These are phyloP conservation scores for Sordariomycetes sp. DNA, from an alignment of 2,329 filamentous ascomycete species.

Conservation along the genomic window DNA sequence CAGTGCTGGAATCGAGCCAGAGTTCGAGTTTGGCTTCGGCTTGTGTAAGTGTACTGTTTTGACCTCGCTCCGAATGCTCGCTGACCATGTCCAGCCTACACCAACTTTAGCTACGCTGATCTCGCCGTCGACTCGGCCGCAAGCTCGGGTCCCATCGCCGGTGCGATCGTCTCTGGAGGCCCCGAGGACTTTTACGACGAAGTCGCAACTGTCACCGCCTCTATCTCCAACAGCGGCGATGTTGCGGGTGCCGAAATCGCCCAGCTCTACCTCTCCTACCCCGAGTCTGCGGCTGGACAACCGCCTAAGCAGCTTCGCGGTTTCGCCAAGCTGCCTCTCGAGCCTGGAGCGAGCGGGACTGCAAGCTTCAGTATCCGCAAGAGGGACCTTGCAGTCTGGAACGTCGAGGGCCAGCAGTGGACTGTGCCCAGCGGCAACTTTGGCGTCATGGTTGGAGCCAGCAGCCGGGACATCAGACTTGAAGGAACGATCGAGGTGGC, in stretches of 20 bases:
- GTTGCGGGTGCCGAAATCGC: constrained; percentile 39
- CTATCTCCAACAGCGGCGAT: constrained; percentile 54
- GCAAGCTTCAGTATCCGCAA: constrained; percentile 46
- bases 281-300: constrained; percentile 23
- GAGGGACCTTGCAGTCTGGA: constrained; percentile 57
- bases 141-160: constrained; percentile 27
- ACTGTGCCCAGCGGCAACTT: constrained; percentile 29
- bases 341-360: constrained; percentile 42
- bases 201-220: constrained; percentile 43
- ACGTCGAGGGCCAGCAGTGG: constrained; percentile 56
- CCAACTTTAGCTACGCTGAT: constrained; percentile 52
- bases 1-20: constrained; percentile 45
- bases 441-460: constrained; percentile 31
- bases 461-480: constrained; percentile 34
- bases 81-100: constrained; percentile 44
- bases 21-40: constrained; percentile 70
- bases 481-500: constrained; percentile 21
- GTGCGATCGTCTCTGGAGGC: constrained; percentile 31
- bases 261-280: constrained; percentile 43
- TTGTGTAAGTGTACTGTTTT: constrained; percentile 33
- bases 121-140: constrained; percentile 26
- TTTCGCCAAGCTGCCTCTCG: constrained; percentile 50
- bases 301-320: constrained; percentile 51
- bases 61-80: neutral
- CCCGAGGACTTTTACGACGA: constrained; percentile 34